Conservation (phyloP, 257 asterid species). For the Solanum infundibuliforme region DNA sequence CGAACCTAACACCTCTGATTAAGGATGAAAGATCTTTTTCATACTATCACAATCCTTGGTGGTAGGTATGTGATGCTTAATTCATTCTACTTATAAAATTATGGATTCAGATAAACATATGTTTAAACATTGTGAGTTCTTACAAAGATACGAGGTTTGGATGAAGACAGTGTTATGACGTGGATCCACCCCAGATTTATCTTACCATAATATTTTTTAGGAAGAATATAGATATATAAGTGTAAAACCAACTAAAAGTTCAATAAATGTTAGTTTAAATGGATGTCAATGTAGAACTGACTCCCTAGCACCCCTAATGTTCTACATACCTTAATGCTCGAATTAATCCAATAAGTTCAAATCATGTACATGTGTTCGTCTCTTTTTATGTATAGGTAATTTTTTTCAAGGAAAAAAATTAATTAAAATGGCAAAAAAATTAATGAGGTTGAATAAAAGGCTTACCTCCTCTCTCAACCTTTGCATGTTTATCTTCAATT, state of each 20-base stretch:
- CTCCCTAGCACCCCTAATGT: background rate
- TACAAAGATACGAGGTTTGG: no score
- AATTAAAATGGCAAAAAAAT: background rate
- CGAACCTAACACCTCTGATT: background rate
- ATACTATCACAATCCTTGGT: background rate
- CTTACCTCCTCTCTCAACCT: background rate
- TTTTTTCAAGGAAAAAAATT: background rate
- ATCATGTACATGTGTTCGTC: background rate
- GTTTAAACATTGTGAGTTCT: no score
- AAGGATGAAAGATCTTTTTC: background rate
- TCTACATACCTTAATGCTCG: background rate
- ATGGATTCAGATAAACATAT: background rate
- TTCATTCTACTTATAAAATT: no score
- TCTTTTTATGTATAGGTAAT: background rate
- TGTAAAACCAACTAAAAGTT: no score
- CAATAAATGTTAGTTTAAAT: no score
- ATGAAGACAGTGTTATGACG: no score
- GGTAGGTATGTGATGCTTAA: background rate
- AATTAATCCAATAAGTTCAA: background rate
- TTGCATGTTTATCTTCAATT: background rate
- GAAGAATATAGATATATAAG: no score
- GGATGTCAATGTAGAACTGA: no score
- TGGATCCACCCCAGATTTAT: no score
- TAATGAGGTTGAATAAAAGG: background rate
- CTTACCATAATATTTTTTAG: background rate